These are phyloP conservation scores for Lecanicillium sp. DNA, from an alignment of 2,329 filamentous ascomycete genomes.

Conservation along the genomic window DNA sequence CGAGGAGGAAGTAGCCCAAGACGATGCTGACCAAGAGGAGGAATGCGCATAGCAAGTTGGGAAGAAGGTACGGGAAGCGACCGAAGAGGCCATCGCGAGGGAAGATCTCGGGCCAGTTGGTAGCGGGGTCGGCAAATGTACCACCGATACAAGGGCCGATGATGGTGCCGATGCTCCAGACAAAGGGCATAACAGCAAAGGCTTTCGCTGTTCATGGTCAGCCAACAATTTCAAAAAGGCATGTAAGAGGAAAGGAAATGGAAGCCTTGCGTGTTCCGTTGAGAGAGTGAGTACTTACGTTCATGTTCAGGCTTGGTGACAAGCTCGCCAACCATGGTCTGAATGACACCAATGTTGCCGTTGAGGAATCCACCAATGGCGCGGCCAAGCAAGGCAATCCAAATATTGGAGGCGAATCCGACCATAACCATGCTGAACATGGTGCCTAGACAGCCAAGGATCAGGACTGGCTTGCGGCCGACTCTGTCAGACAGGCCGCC, in stretches of 20 bases:
- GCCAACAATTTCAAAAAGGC: conserved; percentile 9
- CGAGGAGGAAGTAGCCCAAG: conserved; percentile 71
- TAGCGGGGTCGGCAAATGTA: conserved; percentile 71
- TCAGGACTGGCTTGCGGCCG: conserved; percentile 77
- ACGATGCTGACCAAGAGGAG: conserved; percentile 74
- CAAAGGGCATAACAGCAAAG: conserved; percentile 89
- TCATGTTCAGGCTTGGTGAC: conserved; percentile 80
- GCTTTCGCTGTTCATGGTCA: conserved; percentile 56
- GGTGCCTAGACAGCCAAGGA: conserved; percentile 76
- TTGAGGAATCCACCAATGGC: conserved; percentile 77
- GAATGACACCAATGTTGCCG: conserved; percentile 85
- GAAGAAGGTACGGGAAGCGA: conserved; percentile 78
- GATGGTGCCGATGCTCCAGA: conserved; percentile 88
- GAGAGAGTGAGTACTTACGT: conserved; percentile 48
- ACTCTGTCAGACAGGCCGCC: conserved; percentile 74
- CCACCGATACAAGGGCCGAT: conserved; percentile 85
- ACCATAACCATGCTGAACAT: conserved; percentile 78
- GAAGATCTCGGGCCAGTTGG: conserved; percentile 67
- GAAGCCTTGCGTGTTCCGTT: not conserved
- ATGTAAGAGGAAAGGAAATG: not conserved
- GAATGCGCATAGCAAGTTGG: conserved; percentile 76
- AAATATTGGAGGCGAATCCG: conserved; percentile 76
- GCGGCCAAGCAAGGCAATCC: conserved; percentile 72
- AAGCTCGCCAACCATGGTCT: conserved; percentile 88
- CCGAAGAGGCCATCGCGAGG: conserved; percentile 64